A percentile compares a stretch with the other conserved stretches of the same genome.
phyloP scores from a whole-genome alignment of 176 grass and related monocot species.

The Panicum miliaceum region DNA sequence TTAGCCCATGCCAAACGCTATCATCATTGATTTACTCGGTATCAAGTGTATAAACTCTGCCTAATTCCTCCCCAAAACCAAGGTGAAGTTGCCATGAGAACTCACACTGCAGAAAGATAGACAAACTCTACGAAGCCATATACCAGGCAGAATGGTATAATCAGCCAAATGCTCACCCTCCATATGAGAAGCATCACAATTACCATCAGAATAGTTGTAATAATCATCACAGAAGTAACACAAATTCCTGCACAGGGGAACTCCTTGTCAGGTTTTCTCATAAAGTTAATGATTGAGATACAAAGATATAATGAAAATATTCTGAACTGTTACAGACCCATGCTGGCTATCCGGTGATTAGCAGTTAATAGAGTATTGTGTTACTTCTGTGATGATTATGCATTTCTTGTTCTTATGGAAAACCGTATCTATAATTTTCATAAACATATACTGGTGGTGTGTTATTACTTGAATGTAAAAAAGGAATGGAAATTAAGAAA shows the following conservation, averaged over 20 bases:
- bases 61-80: neutral
- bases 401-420: no score
- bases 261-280: neutral
- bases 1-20: neutral
- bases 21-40: neutral
- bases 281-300: neutral
- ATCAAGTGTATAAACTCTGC: neutral
- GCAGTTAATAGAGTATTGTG: neutral
- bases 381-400: no score
- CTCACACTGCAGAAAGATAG: constrained; percentile 59
- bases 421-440: no score
- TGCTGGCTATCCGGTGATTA: neutral
- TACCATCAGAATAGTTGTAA: constrained; percentile 53
- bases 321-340: neutral
- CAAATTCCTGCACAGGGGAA: constrained; percentile 52
- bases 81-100: no score
- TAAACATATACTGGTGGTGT: no score
- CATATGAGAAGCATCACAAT: constrained; percentile 65
- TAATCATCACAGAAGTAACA: constrained; percentile 55
- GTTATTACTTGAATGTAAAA: no score
- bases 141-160: constrained; percentile 49
- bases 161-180: constrained; percentile 48
- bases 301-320: neutral
- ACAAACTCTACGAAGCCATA: constrained; percentile 47
- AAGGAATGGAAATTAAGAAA: no score